Base-by-base conservation (phyloP, 2,329 filamentous ascomycete species). In the Pestalotiopsis sp. region DNA sequence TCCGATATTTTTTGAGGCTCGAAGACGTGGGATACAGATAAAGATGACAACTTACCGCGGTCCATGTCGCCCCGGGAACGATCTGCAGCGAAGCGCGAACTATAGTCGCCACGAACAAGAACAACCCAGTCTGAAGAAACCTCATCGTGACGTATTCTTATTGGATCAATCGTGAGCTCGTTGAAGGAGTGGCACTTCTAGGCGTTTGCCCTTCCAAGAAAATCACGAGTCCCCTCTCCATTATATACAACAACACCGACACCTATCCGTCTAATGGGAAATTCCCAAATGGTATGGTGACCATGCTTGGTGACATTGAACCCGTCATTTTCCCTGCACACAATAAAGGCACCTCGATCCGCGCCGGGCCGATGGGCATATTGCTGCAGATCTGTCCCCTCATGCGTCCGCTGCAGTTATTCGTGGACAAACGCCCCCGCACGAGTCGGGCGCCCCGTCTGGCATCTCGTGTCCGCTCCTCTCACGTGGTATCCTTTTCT, bases 31-130 rank as follows among this genome's bases (percentile, higher is more conserved):
- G 14, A 13, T n/a, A 27, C 12, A 27, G 12, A 25, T 27, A 36
- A 9, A 13, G 20, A 62, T 36, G 45, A 11, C 17, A 23, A 59
- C 70, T 31, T 68, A 77, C 75, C 63, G 70, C 75, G 11, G 76
- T 78, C 75, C 72, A 74, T 4, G 75, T 78, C 27, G 71, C 75
- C 17, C 75, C 75, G 2, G 76, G 74, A 17, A 78, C 70, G 64
- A 78, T 74, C 66, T 78, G 76, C 1, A 78, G 70, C 17, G 75
- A 73, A 4, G 76, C 76, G n/a, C 66, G 69, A 13, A 71, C 74
- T 49, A 72, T 62, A 9, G 68, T 67, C n/a, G 73, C 74, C 23
- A 70, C 70, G 36, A 75, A 71, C 66, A 75, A 69, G 65, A 76
- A 67, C 66, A 75, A 66, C 45, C 61, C 63, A 9, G 68, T 27